Base-by-base conservation (phyloP, 805 yeast genomes). In the Myxozyma neotropica region DNA sequence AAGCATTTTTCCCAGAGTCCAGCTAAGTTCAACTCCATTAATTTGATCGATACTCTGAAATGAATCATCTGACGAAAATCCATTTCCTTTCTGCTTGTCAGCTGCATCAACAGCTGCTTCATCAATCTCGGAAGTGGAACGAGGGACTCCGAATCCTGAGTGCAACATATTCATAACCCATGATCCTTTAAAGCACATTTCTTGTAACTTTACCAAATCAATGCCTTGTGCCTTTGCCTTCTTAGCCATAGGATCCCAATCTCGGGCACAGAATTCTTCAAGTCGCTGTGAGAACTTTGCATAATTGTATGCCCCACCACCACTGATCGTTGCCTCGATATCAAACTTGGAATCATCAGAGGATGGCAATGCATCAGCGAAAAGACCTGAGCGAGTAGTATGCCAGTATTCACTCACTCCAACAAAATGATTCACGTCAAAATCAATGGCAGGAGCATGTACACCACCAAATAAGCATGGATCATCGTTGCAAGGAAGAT, bases 341-440 rank as follows among this genome's bases (percentile, higher is more conserved):
- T 53, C 48, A 13, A 40, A 26, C 17, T 33, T 35, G 15, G 40
- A 24, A 40, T 53, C 58, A 17, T 21, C 43, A 7, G 47, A n/a
- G 12, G 33, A 21, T n/a, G 60, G 58, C 21, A 52, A 35, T 21
- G 44, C 53, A 23, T 60, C 64, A 10, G 58, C 49, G 46, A 61
- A 58, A 47, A 61, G 24, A 2, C 55, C 56, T 7, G 61, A 42
- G 4, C 50, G 53, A 10, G 58, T 61, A 0, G 97, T 90, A 71
- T 94, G 93, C 97, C 98, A 94, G 75, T 90, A 94, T 73, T 94
- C 99, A 6, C 96, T 89, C 23, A 93, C 86, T 0, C 99, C 99
- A 29, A 94, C 87, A 73, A 94, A 92, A 68, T 84, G 87, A 68
- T 90, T 96, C 50, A 79, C 79, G 13, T 80, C 79, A 70, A 89